These are phyloP conservation scores for Fusarium anguioides DNA, from an alignment of 2,329 filamentous ascomycete genomes.

Conservation along the genomic window DNA sequence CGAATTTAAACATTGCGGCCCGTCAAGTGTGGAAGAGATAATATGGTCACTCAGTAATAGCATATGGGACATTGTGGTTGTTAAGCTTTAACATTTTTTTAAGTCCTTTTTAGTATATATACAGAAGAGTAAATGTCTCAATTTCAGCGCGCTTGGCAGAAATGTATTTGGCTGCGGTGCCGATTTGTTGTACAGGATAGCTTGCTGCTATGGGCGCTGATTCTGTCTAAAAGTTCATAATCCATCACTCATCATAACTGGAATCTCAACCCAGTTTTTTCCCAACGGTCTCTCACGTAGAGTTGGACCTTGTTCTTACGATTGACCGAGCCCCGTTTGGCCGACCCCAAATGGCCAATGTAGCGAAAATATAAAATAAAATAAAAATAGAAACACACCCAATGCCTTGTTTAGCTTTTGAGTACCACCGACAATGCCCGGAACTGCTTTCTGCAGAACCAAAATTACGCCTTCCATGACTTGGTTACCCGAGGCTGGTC, in stretches of 20 bases:
- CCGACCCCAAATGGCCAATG: conserved; percentile 1
- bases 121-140: conserved; percentile 8
- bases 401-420: conserved; percentile 34
- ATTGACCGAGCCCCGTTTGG: conserved; percentile 1
- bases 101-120: conserved; percentile 9
- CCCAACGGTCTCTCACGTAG: conserved; percentile 3
- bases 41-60: background rate
- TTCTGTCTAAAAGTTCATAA: conserved; percentile 41
- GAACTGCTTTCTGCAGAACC: conserved; percentile 31
- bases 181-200: conserved; percentile 35
- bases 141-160: conserved; percentile 21
- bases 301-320: background rate
- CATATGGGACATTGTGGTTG: background rate
- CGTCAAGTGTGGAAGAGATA: background rate
- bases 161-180: conserved; percentile 19
- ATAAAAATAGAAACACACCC: conserved; percentile 14
- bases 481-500: background rate
- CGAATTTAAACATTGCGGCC: background rate
- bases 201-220: conserved; percentile 28
- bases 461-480: conserved; percentile 23
- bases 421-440: conserved; percentile 29
- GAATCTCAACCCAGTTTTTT: conserved; percentile 26
- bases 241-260: conserved; percentile 39
- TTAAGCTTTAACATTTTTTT: conserved; percentile 8
- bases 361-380: background rate